These are phyloP conservation scores for Lotmaria passim DNA, from an alignment of 208 protist species.

Conservation along the genomic window DNA sequence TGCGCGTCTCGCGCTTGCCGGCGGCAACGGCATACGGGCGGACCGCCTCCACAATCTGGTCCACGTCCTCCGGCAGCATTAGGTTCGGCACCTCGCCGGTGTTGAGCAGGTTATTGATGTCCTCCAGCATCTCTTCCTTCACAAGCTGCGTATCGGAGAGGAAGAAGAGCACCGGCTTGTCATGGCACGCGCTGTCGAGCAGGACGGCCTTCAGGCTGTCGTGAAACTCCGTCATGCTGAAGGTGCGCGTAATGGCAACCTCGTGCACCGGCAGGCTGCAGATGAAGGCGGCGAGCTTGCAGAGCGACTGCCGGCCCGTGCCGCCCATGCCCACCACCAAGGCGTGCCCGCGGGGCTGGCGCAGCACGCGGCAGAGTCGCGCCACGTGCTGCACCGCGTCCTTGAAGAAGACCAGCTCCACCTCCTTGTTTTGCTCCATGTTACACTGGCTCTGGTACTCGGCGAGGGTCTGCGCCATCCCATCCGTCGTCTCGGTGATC, in stretches of 20 bases:
- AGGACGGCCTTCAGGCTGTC: slow-evolving; percentile 94
- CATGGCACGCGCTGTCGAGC: slow-evolving; percentile 83
- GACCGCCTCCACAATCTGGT: slow-evolving; percentile 92
- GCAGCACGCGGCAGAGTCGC: slow-evolving; percentile 95
- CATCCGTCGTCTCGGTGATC: slow-evolving; percentile 50
- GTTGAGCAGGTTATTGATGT: slow-evolving; percentile 98
- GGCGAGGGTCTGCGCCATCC: slow-evolving; percentile 57
- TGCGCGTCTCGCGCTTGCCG: slow-evolving; percentile 94
- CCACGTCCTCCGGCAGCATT: slow-evolving; percentile 95
- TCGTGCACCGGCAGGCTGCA: slow-evolving; percentile 90
- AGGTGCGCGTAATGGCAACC: slow-evolving; percentile 92
- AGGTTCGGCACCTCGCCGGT: slow-evolving; percentile 97
- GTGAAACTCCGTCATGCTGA: slow-evolving; percentile 94
- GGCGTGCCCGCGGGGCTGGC: slow-evolving; percentile 96
- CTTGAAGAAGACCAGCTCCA: slow-evolving; percentile 97
- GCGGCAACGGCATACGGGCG: slow-evolving; percentile 83
- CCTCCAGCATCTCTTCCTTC: slow-evolving; percentile 96
- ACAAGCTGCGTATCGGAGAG: slow-evolving; percentile 96
- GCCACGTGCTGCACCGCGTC: slow-evolving; percentile 96
- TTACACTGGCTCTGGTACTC: slow-evolving; percentile 95
- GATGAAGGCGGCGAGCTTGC: slow-evolving; percentile 94
- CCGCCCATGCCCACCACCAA: slow-evolving; percentile 98
- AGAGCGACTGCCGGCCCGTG: slow-evolving; percentile 95
- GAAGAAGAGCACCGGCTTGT: slow-evolving; percentile 94
- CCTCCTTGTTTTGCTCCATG: slow-evolving; percentile 86